phyloP scores from a whole-genome alignment of 2,329 filamentous ascomycete genomes.

The Sporothrix pseudoabietina region DNA sequence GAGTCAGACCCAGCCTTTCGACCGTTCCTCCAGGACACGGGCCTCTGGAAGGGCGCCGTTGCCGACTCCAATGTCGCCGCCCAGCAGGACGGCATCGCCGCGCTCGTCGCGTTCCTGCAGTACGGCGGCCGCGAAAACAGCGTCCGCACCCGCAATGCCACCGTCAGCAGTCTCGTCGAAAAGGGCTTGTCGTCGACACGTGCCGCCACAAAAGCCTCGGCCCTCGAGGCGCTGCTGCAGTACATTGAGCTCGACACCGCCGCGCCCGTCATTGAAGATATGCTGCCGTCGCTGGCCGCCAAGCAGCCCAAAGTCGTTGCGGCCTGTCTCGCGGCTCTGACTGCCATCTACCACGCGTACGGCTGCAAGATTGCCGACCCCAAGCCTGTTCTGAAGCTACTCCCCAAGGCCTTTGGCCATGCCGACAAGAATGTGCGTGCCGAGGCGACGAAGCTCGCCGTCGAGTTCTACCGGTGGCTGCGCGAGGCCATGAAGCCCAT shows the following conservation, averaged over 20 bases:
- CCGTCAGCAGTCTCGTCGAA: conserved; percentile 79
- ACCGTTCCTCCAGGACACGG: conserved; percentile 81
- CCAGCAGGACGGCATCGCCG: conserved; percentile 86
- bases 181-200: conserved; percentile 88
- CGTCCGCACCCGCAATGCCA: conserved; percentile 72
- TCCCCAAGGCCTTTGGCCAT: conserved; percentile 92
- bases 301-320: conserved; percentile 89
- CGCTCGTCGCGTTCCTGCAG: conserved; percentile 89
- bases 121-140: conserved; percentile 81
- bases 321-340: conserved; percentile 71
- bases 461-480: conserved; percentile 96
- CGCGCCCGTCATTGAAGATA: conserved; percentile 84
- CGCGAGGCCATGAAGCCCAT: conserved; percentile 97
- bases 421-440: conserved; percentile 98
- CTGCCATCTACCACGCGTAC: conserved; percentile 86
- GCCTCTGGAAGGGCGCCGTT: conserved; percentile 89
- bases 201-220: conserved; percentile 83
- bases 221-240: conserved; percentile 82
- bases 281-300: conserved; percentile 78
- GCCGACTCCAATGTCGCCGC: conserved; percentile 95
- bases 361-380: conserved; percentile 94
- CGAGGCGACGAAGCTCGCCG: conserved; percentile 85
- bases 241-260: conserved; percentile 88
- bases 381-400: conserved; percentile 82
- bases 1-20: conserved; percentile 84